Percentiles rank a stretch among this genome's conserved stretches.
Evolutionary conservation across 2,329 filamentous ascomycete genomes (phyloP).

Genomic region (Epichloe festucae): DNA sequence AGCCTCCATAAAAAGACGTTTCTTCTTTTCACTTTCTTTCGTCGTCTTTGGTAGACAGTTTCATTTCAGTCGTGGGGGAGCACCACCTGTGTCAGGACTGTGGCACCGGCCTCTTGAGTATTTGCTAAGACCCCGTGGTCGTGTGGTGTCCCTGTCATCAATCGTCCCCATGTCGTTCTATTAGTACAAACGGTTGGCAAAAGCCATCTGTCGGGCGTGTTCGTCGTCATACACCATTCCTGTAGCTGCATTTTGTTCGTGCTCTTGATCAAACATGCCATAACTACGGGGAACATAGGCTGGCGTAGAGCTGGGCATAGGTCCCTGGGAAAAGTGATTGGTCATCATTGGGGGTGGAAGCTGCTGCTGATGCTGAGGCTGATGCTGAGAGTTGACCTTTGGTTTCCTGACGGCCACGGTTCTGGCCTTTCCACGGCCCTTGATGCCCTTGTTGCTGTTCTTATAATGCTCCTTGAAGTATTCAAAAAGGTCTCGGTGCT

Average conservation of each 20-base stretch:
- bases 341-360: conserved; percentile 15
- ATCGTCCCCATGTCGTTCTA: conserved; percentile 6
- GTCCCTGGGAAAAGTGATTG: conserved; percentile 12
- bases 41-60: not conserved
- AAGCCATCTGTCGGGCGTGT: conserved; percentile 26
- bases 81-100: not conserved
- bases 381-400: conserved; percentile 12
- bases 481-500: conserved; percentile 60
- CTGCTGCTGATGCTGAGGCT: not conserved
- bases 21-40: not conserved
- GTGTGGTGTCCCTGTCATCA: conserved; percentile 1
- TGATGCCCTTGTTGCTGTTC: conserved; percentile 97
- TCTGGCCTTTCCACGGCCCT: conserved; percentile 79
- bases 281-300: conserved; percentile 23
- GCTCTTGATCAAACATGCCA: conserved; percentile 34
- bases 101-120: not conserved
- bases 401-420: conserved; percentile 36
- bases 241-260: conserved; percentile 16
- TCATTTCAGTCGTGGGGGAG: not conserved
- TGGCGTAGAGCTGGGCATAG: conserved; percentile 17
- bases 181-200: conserved; percentile 32
- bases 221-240: conserved; percentile 33
- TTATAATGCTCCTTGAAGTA: conserved; percentile 88
- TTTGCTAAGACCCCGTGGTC: not conserved
- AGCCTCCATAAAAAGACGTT: not conserved